Evolutionary conservation across 805 yeast genomes (phyloP), one percentile per base, ranked within the genome.

Genomic region (Candida odintsovae): DNA sequence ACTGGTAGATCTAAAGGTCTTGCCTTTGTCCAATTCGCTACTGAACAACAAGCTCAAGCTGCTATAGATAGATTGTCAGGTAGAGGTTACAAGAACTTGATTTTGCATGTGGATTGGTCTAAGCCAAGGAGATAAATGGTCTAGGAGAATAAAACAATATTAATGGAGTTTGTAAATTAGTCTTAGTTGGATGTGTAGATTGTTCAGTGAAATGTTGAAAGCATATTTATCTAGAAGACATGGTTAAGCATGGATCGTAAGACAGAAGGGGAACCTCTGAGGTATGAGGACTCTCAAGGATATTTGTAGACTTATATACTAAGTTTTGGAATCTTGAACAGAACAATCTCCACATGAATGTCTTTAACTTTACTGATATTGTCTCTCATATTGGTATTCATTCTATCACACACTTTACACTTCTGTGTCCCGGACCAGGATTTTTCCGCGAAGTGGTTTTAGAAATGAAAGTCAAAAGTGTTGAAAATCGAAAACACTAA

Each of bases 1-100:
- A 94, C 98, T 23, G 94, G 96, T 54, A 84, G 83, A 68, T 86
- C 96, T 40, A 86, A 89, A 71, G 99, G 99, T 63, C 82, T 92
- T 68, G 98, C 98, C 6, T 94, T 88, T 68, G 95, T 90, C 54
- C 83, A 92, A 50, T 86, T 86, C 66, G 78, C 76, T 49, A 76
- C 82, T 47, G 80, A 80, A 62, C 66, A 68, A 48, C 72, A 70
- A 56, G 99, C 98, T 39, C 83, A 86, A 68, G 67, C 65, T 54
- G 98, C 97, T 44, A 72, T 85, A 69, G 82, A 85, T 52, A 64
- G 65, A 52, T 76, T 90, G 68, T 77, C 94, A 66, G 97, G 97
- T 61, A 85, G 81, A 73, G 96, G 97, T 76, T 86, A 85, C 77
- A 86, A 85, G 78, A 86, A 83, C 61, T 76, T 92, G 78, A 90